phyloP scores from a whole-genome alignment of 345 rosid species.

The Moricandia moricandioides region DNA sequence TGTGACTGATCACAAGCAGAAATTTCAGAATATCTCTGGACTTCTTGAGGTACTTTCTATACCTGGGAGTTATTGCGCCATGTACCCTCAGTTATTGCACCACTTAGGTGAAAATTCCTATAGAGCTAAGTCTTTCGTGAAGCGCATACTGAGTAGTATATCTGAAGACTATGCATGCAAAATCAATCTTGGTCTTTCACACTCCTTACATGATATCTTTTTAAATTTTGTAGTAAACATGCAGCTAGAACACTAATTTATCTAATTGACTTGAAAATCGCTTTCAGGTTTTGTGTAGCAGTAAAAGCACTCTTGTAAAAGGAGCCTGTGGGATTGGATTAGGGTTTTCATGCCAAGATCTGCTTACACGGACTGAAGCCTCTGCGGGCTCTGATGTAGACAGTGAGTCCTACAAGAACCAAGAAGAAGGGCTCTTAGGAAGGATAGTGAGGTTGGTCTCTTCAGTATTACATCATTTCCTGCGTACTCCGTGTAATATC shows the following conservation, averaged over 20 bases:
- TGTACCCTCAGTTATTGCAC: neutral
- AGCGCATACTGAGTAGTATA: conserved; percentile 1
- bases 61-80: conserved; percentile 5
- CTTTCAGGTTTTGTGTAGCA: conserved; percentile 70
- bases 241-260: neutral
- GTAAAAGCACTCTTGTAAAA: conserved; percentile 80
- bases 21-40: conserved; percentile 62
- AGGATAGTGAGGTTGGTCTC: conserved; percentile 55
- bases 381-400: conserved; percentile 45
- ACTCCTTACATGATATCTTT: neutral
- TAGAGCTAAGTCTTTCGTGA: neutral
- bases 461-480: conserved; percentile 45
- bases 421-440: conserved; percentile 62
- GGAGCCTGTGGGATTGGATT: conserved; percentile 95
- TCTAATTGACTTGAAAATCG: conserved; percentile 20
- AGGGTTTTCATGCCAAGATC: conserved; percentile 83
- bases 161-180: conserved; percentile 4
- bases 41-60: conserved; percentile 67
- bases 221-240: neutral
- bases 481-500: conserved; percentile 45
- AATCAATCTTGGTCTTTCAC: conserved; percentile 8
- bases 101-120: neutral
- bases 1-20: conserved; percentile 79
- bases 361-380: conserved; percentile 53
- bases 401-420: conserved; percentile 50